Percentiles rank a stretch among this genome's conserved stretches.
phyloP scores from a whole-genome alignment of 225 moss, liverwort and hornwort genomes.

The Bryoerythrophyllum caledonicum region DNA sequence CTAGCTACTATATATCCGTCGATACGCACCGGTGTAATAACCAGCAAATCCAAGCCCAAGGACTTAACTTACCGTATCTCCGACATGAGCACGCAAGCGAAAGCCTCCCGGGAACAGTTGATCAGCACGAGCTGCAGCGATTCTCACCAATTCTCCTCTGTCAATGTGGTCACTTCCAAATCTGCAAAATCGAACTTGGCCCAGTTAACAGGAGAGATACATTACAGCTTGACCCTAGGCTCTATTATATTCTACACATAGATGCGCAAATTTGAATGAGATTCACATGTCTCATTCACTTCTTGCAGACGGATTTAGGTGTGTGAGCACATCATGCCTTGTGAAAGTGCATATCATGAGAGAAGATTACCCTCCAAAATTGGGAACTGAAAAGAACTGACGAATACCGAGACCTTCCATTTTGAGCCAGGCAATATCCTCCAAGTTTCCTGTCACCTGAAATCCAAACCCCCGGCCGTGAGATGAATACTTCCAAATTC shows the following conservation, averaged over 20 bases:
- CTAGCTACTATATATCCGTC: neutral
- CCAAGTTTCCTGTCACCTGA: constrained; percentile 94
- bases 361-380: constrained; percentile 81
- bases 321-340: neutral
- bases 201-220: constrained; percentile 27
- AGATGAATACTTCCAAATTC: neutral
- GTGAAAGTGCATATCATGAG: neutral
- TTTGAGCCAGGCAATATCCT: constrained; percentile 93
- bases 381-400: constrained; percentile 76
- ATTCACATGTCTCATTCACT: neutral
- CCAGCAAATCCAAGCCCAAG: neutral
- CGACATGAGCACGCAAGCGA: constrained; percentile 77
- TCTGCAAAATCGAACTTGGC: constrained; percentile 44
- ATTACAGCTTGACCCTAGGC: neutral
- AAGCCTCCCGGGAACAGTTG: constrained; percentile 68
- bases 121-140: constrained; percentile 68
- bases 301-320: neutral
- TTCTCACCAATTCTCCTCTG: constrained; percentile 81
- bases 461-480: constrained; percentile 16
- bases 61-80: constrained; percentile 70
- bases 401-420: constrained; percentile 88
- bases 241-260: constrained; percentile 3
- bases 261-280: neutral
- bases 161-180: constrained; percentile 91
- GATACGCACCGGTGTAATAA: neutral